A percentile compares a stretch with the other conserved stretches of the same genome.
Evolutionary conservation across 208 protist genomes (phyloP).

Genomic region (Leishmania martiniquensis): DNA sequence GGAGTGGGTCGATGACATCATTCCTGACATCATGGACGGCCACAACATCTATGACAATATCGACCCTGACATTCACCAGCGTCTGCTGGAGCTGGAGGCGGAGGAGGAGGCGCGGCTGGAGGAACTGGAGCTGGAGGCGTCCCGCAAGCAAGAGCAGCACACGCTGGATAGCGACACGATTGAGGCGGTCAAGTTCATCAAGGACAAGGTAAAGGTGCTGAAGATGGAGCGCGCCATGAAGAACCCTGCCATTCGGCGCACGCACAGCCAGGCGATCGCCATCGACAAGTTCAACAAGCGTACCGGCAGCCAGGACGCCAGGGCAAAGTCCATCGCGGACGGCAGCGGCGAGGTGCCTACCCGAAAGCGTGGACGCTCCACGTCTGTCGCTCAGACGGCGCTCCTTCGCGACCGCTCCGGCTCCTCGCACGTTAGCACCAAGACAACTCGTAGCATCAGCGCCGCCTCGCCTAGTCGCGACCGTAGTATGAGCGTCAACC

Average conservation of each 20-base stretch:
- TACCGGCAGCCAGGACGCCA: conserved; percentile 76
- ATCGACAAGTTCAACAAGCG: conserved; percentile 90
- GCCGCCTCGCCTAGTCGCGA: conserved; percentile 67
- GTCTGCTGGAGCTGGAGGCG: conserved; percentile 91
- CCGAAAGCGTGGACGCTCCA: conserved; percentile 75
- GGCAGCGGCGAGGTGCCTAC: conserved; percentile 29
- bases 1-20: conserved; percentile 98
- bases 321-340: conserved; percentile 44
- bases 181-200: conserved; percentile 88
- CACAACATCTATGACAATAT: conserved; percentile 99
- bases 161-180: conserved; percentile 73
- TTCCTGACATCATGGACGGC: conserved; percentile 99
- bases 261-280: conserved; percentile 68
- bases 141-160: conserved; percentile 63
- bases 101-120: conserved; percentile 93
- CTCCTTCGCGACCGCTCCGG: conserved; percentile 77
- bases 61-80: conserved; percentile 98
- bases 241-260: conserved; percentile 89
- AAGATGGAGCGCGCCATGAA: conserved; percentile 92
- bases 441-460: conserved; percentile 82
- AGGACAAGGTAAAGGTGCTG: conserved; percentile 88
- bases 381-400: conserved; percentile 85
- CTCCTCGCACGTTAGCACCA: conserved; percentile 81
- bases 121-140: conserved; percentile 94
- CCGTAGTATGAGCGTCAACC: conserved; percentile 77